Base-by-base conservation (phyloP, 805 yeast genomes). In the Yarrowia sp. region DNA sequence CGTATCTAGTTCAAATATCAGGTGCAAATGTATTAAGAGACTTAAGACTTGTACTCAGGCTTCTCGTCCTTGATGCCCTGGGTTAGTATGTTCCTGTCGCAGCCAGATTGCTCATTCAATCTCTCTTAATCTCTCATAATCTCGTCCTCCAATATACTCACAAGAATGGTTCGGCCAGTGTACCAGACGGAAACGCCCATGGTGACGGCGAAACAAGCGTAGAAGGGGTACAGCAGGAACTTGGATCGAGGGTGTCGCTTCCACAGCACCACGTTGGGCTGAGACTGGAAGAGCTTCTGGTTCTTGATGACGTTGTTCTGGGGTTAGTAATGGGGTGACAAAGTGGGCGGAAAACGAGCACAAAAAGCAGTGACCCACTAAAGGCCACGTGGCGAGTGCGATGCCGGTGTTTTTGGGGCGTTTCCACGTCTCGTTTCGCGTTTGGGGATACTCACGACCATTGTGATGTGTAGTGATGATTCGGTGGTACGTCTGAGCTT, bases 211-310 rank as follows among this genome's bases (percentile, higher is more conserved):
- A 89, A 86, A 67, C 86, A 80, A 68, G 89, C 90, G 80, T 82
- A 87, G 83, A 85, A 90, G 74, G 96, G 96, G 79, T 85, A 86
- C 70, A 89, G 82, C 75, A 86, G 77, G 72, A 82, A 79, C 78
- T 88, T 88, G 70, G 95, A 84, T 74, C 85, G 83, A 73, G 88
- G 88, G 76, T 82, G 84, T 70, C 78, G 73, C 76, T 74, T 70
- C 78, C 78, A 76, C 62, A 76, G 70, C 21, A 76, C 75, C 43
- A 71, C 70, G 67, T 70, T 66, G 43, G 73, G 70, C 69, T 71
- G 66, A 52, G 77, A 69, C 71, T 74, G 78, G 74, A 70, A 75
- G 68, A 71, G 72, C 70, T 71, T 70, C 72, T 76, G 78, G 71
- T 73, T 73, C 68, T 75, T 69, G 61, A 70, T 68, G 59, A 72